These are phyloP conservation scores for Rhodomyrtus tomentosa DNA, from an alignment of 345 rosid species.

Conservation along the genomic window DNA sequence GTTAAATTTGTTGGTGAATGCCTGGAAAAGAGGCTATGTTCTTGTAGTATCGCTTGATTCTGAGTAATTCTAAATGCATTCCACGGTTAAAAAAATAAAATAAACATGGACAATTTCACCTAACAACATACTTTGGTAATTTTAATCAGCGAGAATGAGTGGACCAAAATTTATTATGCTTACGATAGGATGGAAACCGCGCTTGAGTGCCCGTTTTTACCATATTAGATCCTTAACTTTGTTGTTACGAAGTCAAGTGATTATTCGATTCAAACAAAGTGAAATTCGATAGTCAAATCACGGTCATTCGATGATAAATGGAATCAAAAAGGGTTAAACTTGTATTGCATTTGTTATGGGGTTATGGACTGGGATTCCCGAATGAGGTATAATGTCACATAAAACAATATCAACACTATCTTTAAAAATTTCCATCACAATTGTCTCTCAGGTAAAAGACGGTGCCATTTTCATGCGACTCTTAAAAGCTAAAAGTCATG, in stretches of 20 bases:
- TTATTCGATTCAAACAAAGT: neutral
- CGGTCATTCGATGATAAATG: fast-evolving
- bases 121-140: neutral
- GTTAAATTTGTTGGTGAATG: neutral
- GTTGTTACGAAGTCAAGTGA: neutral
- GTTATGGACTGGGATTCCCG: fast-evolving
- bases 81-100: neutral
- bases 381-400: neutral
- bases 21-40: neutral
- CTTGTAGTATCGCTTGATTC: neutral
- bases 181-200: neutral
- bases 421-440: neutral
- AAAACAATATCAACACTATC: no score
- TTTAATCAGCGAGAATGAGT: neutral
- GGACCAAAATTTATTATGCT: neutral
- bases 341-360: fast-evolving
- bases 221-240: neutral
- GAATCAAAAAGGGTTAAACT: neutral
- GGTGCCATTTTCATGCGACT: neutral
- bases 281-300: neutral
- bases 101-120: neutral
- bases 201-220: neutral
- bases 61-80: neutral
- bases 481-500: neutral
- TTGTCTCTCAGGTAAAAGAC: neutral